A percentile compares a stretch with the other conserved stretches of the same genome.
Conservation (phyloP, 306 rosid species). For the Corylus avellana region DNA sequence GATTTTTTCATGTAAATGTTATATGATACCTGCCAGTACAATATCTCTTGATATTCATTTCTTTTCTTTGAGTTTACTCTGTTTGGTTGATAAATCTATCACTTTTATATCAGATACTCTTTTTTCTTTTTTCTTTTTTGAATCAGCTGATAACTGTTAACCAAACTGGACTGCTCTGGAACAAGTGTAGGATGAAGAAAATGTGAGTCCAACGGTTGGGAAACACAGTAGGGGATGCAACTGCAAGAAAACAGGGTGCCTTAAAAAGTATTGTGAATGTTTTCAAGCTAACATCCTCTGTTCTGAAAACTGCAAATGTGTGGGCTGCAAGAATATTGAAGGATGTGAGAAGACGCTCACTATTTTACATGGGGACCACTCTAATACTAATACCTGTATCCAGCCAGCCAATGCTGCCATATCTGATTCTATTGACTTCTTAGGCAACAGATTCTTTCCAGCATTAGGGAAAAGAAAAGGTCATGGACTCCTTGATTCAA, state of each 20-base stretch:
- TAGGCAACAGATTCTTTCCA: conserved; percentile 77
- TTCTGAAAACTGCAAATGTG: conserved; percentile 92
- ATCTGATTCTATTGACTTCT: conserved; percentile 89
- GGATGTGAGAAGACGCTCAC: conserved; percentile 96
- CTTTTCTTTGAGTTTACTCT: neutral
- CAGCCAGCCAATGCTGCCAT: conserved; percentile 97
- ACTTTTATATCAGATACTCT: neutral
- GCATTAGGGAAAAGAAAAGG: conserved; percentile 75
- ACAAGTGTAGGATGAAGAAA: conserved; percentile 70
- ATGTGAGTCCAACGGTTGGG: conserved; percentile 65
- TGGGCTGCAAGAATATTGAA: conserved; percentile 97
- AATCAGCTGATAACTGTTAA: neutral
- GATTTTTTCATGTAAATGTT: neutral
- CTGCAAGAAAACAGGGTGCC: conserved; percentile 96
- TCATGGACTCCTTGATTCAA: conserved; percentile 70
- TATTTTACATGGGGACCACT: conserved; percentile 78
- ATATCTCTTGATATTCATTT: neutral
- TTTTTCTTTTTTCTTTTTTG: neutral
- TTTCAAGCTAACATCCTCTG: conserved; percentile 97
- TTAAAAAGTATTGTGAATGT: conserved; percentile 94
- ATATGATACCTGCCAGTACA: neutral
- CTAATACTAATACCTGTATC: conserved; percentile 56
- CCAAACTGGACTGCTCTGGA: conserved; percentile 22
- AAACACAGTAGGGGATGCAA: conserved; percentile 98
- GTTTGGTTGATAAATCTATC: neutral